These are phyloP conservation scores for Stachybotrys chlorohalonatus DNA, from an alignment of 2,329 filamentous ascomycete species.

Conservation along the genomic window DNA sequence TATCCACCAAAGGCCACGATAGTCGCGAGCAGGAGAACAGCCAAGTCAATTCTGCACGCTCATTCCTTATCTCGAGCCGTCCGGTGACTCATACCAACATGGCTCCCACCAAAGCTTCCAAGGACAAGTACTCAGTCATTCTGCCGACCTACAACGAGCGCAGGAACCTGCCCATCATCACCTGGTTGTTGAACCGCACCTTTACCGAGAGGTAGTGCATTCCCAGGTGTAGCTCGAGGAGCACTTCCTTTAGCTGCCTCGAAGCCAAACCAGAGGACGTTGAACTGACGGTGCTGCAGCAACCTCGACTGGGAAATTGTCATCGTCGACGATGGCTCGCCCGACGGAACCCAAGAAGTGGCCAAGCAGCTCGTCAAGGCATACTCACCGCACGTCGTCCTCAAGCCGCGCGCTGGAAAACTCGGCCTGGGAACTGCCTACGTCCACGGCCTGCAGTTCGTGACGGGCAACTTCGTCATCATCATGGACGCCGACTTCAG, in stretches of 20 bases:
- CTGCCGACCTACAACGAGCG: conserved; percentile 98
- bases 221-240: neutral
- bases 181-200: conserved; percentile 86
- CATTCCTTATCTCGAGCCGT: neutral
- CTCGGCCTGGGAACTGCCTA: conserved; percentile 95
- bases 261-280: neutral
- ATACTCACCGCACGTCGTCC: conserved; percentile 70
- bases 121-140: conserved; percentile 90
- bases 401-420: conserved; percentile 87
- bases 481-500: conserved; percentile 99
- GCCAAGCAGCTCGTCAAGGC: conserved; percentile 83
- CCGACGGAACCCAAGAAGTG: conserved; percentile 87
- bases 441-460: conserved; percentile 86
- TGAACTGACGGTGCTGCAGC: conserved; percentile 33
- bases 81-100: conserved; percentile 21
- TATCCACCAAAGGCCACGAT: conserved; percentile 3
- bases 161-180: conserved; percentile 89
- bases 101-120: conserved; percentile 33
- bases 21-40: conserved; percentile 4
- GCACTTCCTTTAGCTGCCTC: neutral
- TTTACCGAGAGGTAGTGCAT: conserved; percentile 72
- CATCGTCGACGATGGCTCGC: conserved; percentile 96
- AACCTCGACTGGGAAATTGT: conserved; percentile 95
- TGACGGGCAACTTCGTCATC: conserved; percentile 88
- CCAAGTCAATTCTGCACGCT: neutral